Conservation (phyloP, 345 rosid genomes). For the Angophora floribunda region DNA sequence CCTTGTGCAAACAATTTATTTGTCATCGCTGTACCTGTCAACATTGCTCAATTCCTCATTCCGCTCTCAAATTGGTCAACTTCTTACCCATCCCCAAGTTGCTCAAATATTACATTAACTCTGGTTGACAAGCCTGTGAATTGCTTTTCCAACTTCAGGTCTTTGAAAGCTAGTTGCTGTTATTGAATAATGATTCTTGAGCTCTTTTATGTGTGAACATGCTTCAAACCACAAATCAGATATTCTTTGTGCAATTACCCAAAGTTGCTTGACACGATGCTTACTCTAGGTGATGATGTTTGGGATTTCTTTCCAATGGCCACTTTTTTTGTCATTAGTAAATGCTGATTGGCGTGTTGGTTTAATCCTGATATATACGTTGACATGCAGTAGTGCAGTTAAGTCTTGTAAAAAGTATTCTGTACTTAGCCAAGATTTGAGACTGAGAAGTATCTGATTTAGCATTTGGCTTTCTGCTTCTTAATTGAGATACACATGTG, state of each 20-base stretch:
- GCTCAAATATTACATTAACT: background rate
- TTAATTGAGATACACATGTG: background rate
- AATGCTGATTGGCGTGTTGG: background rate
- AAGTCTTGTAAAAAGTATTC: background rate
- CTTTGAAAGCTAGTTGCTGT: background rate
- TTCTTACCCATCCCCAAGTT: background rate
- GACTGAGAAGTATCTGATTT: background rate
- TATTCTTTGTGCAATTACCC: background rate
- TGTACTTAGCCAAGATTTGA: background rate
- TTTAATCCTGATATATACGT: background rate
- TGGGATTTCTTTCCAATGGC: background rate
- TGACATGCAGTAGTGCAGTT: background rate
- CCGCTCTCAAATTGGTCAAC: background rate
- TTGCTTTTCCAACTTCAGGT: background rate
- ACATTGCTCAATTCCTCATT: background rate
- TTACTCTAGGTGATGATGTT: background rate
- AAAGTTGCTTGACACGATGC: background rate
- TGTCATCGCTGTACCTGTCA: background rate
- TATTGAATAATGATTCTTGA: background rate
- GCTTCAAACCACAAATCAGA: background rate
- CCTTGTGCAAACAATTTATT: background rate
- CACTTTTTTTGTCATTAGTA: background rate
- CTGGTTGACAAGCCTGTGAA: background rate
- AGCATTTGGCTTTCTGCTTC: background rate
- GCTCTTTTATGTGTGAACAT: background rate